Percentiles rank a stretch among this genome's conserved stretches.
Conservation (phyloP, 2,329 filamentous ascomycete species). For the Clonostachys solani region DNA sequence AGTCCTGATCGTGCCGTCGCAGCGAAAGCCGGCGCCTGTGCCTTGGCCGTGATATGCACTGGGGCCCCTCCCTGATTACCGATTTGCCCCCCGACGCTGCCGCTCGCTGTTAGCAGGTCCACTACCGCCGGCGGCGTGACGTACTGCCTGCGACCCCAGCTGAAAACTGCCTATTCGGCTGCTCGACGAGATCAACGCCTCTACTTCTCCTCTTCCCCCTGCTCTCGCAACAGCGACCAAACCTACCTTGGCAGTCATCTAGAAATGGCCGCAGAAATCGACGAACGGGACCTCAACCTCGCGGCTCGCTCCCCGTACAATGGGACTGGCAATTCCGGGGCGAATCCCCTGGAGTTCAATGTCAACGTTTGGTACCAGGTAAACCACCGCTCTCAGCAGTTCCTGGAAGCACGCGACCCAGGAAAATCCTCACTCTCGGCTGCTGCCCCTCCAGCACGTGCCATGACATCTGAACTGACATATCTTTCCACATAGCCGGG, state of each 20-base stretch:
- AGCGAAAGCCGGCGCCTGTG: too few relatives aligned
- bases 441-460: too few relatives aligned
- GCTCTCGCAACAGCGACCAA: neutral
- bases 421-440: too few relatives aligned
- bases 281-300: slow-evolving; percentile 29
- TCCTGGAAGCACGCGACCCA: neutral
- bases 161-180: neutral
- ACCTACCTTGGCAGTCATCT: neutral
- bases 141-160: neutral
- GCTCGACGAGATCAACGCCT: neutral
- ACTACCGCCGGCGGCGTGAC: neutral
- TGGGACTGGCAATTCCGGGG: slow-evolving; percentile 59
- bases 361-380: slow-evolving; percentile 78
- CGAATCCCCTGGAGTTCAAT: slow-evolving; percentile 62
- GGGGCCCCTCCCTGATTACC: too few relatives aligned
- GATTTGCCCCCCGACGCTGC: too few relatives aligned
- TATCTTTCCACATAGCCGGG: slow-evolving; percentile 49
- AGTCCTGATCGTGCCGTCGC: too few relatives aligned
- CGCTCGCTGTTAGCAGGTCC: too few relatives aligned
- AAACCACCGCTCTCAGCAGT: slow-evolving; percentile 5
- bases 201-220: neutral
- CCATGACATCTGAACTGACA: too few relatives aligned
- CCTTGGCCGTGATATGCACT: too few relatives aligned
- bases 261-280: slow-evolving; percentile 24
- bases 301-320: slow-evolving; percentile 54